Percentiles rank a stretch among this genome's conserved stretches.
Evolutionary conservation across 2,329 filamentous ascomycete genomes (phyloP).

Genomic region (Penicillium janthinellum): DNA sequence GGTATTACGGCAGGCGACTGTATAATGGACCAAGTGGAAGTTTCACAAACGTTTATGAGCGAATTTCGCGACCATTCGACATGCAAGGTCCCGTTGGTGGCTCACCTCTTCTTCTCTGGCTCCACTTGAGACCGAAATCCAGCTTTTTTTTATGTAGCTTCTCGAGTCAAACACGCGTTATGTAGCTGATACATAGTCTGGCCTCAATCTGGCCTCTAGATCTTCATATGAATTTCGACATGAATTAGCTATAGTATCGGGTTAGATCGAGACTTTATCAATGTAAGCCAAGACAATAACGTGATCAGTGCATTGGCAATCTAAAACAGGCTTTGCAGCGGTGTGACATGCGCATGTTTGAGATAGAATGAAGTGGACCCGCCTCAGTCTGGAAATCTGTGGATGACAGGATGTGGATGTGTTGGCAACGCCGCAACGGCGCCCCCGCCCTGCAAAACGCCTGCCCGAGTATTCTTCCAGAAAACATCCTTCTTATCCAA

Average conservation of each 20-base stretch:
- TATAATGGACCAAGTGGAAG: not conserved
- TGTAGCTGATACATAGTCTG: not conserved
- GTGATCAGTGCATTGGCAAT: not conserved
- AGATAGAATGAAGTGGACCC: conserved; percentile 16
- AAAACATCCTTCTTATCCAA: not conserved
- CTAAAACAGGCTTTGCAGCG: not conserved
- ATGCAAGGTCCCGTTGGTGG: conserved; percentile 3
- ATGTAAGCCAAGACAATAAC: not conserved
- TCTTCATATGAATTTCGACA: not conserved
- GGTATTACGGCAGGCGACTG: not conserved
- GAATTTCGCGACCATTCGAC: not conserved
- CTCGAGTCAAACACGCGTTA: not conserved
- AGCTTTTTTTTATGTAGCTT: not conserved
- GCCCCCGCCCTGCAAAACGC: not conserved
- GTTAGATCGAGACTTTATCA: too few relatives aligned
- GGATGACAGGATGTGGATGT: too few relatives aligned
- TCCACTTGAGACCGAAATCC: not conserved
- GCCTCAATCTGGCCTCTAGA: not conserved
- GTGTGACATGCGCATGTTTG: conserved; percentile 21
- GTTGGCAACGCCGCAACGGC: not conserved
- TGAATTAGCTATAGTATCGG: not conserved
- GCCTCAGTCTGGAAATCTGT: not conserved
- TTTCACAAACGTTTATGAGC: not conserved
- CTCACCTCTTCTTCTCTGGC: not conserved
- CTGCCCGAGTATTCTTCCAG: not conserved